A percentile compares a stretch with the other conserved stretches of the same genome.
Conservation (phyloP, 495 filamentous ascomycete species). For the Talaromyces nanjingensis region DNA sequence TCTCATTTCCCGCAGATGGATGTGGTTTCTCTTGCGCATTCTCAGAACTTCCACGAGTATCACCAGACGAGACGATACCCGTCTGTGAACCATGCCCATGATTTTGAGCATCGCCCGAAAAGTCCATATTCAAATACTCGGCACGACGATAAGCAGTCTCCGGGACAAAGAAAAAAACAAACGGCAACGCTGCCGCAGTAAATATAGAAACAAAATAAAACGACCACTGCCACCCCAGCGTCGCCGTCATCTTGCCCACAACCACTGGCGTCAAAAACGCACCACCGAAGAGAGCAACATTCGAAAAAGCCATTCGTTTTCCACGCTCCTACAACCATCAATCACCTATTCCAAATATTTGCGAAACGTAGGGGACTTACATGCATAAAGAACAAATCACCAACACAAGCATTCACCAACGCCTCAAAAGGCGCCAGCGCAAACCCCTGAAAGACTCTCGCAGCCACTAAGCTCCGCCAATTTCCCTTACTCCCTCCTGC, state of each 20-base stretch:
- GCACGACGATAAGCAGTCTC: slow-evolving; percentile 75
- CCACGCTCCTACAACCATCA: slow-evolving; percentile 55
- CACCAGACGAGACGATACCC: slow-evolving; percentile 5
- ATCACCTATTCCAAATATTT: background rate
- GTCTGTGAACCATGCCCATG: background rate
- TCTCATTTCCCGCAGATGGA: background rate
- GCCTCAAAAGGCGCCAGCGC: slow-evolving; percentile 72
- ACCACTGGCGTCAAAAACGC: slow-evolving; percentile 88
- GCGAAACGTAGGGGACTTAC: slow-evolving; percentile 30
- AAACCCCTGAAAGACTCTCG: slow-evolving; percentile 69
- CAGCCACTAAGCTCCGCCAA: slow-evolving; percentile 65
- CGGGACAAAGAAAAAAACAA: slow-evolving; percentile 71
- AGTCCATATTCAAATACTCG: slow-evolving; percentile 56
- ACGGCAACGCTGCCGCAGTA: slow-evolving; percentile 51
- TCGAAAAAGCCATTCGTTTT: slow-evolving; percentile 83
- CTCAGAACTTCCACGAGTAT: slow-evolving; percentile 2
- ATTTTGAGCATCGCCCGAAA: slow-evolving; percentile 19
- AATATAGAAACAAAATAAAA: slow-evolving; percentile 68
- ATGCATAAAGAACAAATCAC: slow-evolving; percentile 72
- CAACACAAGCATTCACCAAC: slow-evolving; percentile 69
- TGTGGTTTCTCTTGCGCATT: slow-evolving; percentile 3
- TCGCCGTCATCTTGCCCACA: slow-evolving; percentile 75
- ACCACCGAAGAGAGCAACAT: slow-evolving; percentile 83
- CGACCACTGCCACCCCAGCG: slow-evolving; percentile 70
- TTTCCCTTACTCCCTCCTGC: slow-evolving; percentile 60